Conservation (phyloP, 2,329 filamentous ascomycete genomes). For the Podosphaera fusca region DNA sequence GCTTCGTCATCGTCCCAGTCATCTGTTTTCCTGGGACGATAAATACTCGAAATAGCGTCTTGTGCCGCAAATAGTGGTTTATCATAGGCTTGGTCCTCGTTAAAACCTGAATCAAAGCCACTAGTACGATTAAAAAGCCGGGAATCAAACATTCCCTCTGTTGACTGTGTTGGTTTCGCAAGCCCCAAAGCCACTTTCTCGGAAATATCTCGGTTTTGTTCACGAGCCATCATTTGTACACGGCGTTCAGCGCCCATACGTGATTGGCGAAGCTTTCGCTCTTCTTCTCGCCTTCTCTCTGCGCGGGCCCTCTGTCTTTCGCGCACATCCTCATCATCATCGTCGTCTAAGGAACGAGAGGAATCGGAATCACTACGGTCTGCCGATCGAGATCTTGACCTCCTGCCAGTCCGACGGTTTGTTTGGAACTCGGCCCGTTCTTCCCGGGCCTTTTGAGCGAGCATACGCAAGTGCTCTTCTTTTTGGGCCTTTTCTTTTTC, state of each 20-base stretch:
- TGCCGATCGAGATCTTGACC: constrained; percentile 19
- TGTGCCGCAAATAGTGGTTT: constrained; percentile 92
- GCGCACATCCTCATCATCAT: constrained; percentile 46
- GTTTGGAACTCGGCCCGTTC: constrained; percentile 38
- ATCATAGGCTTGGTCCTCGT: constrained; percentile 93
- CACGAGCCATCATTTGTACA: constrained; percentile 77
- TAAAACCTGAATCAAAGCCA: constrained; percentile 79
- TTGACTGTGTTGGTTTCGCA: constrained; percentile 79
- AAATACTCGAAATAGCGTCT: constrained; percentile 85
- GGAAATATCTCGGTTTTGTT: constrained; percentile 90
- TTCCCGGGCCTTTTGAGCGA: constrained; percentile 81
- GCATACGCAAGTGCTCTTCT: constrained; percentile 67
- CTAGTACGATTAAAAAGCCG: constrained; percentile 83
- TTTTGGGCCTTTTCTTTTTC: constrained; percentile 93
- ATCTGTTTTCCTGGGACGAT: constrained; percentile 54
- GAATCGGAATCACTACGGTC: constrained; percentile 31
- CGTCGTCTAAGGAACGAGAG: constrained; percentile 20
- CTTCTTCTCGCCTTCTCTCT: constrained; percentile 60
- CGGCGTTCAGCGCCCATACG: constrained; percentile 87
- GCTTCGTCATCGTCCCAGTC: constrained; percentile 60
- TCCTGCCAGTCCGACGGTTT: constrained; percentile 20
- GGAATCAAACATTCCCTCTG: constrained; percentile 93
- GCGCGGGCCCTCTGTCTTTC: constrained; percentile 57
- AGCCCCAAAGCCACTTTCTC: constrained; percentile 90
- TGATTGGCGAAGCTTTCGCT: constrained; percentile 76